Base-by-base conservation (phyloP, 1,284 basidiomycete genomes). In the Ustilago cynodontis region DNA sequence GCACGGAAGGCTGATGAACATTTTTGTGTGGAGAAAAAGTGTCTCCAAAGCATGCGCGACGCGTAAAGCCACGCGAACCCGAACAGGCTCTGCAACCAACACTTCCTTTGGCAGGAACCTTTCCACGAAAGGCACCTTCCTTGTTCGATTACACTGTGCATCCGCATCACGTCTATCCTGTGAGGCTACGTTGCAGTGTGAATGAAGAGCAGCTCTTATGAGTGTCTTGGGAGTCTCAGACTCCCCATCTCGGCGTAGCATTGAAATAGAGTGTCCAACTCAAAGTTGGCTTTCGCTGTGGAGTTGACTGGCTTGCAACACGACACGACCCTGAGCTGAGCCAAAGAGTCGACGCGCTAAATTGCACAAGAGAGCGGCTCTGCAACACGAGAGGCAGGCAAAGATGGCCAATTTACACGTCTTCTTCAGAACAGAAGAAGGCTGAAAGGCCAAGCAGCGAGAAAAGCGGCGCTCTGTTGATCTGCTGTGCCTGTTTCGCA, bases 21-120 rank as follows among this genome's bases (percentile, higher is more conserved):
- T 54, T 43, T 26, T 33, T 54, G 65, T 67, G 66, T 61, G 59
- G 59, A 59, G 52, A 18, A 52, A 28, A 41, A 41, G 26, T 39
- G 47, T 45, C 52, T 45, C 29, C 3, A 10, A 20, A 45, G 33
- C 13, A 41, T 33, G 49, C 69, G 70, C 70, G 70, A 72, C 70
- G 70, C 70, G 70, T 67, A 72, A 63, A 72, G 60, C 18, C 49
- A 54, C 35, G 16, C 37, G 14, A 20, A 54, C 35, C 8, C 31
- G 14, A 20, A 35, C 28, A 57, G 26, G 24, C 14, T 37, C 13
- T 39, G 10, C 35, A 55, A 29, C 16, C 53, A 37, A 37, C n/a
- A 29, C 35, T 31, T 39, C 24, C 31, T 35, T 2, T 14, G 33
- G 24, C 51, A 16, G n/a, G n/a, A 53, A 24, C 5, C 9, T 24